Evolutionary conservation across 192 early-diverging fungal genomes (phyloP), one percentile per base, ranked within the genome.

Genomic region (Gonapodya prolifera): DNA sequence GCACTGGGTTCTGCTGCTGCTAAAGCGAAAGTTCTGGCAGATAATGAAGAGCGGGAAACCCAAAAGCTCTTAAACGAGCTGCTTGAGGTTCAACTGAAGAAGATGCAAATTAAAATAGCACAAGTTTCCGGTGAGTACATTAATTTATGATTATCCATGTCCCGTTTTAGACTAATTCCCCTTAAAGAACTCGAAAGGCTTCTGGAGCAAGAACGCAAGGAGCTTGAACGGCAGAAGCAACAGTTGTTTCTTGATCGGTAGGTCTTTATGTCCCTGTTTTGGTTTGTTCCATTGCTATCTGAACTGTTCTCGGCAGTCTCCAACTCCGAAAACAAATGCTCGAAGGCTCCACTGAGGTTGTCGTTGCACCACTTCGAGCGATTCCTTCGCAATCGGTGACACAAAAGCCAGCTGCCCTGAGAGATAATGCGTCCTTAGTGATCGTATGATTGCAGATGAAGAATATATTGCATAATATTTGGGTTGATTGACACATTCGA

Each of bases 1-100:
- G 98, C 98, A 0, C 85, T 99, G 8, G 97, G 93, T 0, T 89
- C 96, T 0, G 96, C 96, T 0, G 95, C 96, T 0, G 96, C 91
- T 31, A 98, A 98, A 82, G 93, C 96, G 16, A 85, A 92, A 35
- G 85, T 82, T 1, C 86, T 98, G 2, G 92, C 95, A 0, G 83
- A 90, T 17, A 88, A 92, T 77, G 94, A 97, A 79, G 96, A 96
- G 78, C 85, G 89, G 2, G 95, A 98, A 84, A 89, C 94, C 69
- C 90, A 92, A 77, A 86, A 88, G 33, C 82, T 95, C 77, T 92
- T 96, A 28, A 88, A 94, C 75, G 85, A 88, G 23, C 89, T 94
- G 0, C 90, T 98, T 0, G 92, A 97, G 75, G 84, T 91, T 75
- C 95, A 99, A 81, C 83, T 96, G 75, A 87, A 88, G 81, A 97